Percentiles rank a stretch among this genome's conserved stretches.
These are phyloP conservation scores for Aspergillus vadensis DNA, from an alignment of 2,329 filamentous ascomycete genomes.

Conservation along the genomic window DNA sequence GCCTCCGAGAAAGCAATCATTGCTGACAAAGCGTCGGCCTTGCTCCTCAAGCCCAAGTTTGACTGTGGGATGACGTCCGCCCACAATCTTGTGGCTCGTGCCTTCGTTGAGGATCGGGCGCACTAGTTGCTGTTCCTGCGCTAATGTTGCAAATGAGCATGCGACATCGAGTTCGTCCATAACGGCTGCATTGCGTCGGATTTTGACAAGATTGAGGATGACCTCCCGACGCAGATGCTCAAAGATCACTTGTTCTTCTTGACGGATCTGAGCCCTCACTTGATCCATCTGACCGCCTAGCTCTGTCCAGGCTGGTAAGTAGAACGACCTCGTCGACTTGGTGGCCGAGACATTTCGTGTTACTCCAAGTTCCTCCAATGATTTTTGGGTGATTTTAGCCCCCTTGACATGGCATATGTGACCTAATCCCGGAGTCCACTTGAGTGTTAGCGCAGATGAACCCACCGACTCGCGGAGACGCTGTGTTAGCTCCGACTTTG, in stretches of 20 bases:
- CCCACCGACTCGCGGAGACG: constrained; percentile 63
- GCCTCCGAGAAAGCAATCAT: constrained; percentile 82
- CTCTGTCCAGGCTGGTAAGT: constrained; percentile 78
- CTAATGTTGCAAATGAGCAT: constrained; percentile 79
- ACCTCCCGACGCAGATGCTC: constrained; percentile 72
- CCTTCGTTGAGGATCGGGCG: constrained; percentile 71
- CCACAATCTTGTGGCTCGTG: constrained; percentile 72
- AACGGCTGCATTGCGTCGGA: constrained; percentile 86
- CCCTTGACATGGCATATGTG: constrained; percentile 91
- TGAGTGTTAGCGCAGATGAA: constrained; percentile 70
- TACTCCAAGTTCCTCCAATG: constrained; percentile 45
- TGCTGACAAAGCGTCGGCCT: constrained; percentile 78
- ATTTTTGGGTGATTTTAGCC: constrained; percentile 61
- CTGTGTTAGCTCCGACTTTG: constrained; percentile 64
- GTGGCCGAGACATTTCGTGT: constrained; percentile 71
- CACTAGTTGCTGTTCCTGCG: constrained; percentile 70
- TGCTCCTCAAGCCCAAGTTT: constrained; percentile 77
- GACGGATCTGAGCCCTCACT: constrained; percentile 72
- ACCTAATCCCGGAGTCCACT: constrained; percentile 83
- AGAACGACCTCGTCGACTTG: constrained; percentile 81
- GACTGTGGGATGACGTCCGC: constrained; percentile 89
- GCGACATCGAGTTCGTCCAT: constrained; percentile 92
- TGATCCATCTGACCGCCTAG: constrained; percentile 81
- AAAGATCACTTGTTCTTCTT: constrained; percentile 83
- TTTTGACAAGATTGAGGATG: constrained; percentile 76